Base-by-base conservation (phyloP, 345 rosid species). In the Boechera divaricarpa region DNA sequence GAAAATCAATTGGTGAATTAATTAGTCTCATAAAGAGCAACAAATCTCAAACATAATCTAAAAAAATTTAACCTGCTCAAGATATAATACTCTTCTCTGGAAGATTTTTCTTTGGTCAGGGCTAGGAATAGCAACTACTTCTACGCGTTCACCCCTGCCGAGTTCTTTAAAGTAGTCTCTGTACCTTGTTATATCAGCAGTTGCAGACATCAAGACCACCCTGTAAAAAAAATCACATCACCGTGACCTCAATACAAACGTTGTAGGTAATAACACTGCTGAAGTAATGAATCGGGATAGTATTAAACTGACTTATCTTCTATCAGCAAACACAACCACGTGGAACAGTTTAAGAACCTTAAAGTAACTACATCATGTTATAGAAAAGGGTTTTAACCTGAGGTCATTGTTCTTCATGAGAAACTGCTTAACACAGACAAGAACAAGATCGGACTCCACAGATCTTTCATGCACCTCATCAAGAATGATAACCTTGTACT, bases 401-500 rank as follows among this genome's bases (percentile, higher is more conserved):
- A 94, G 80, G 75, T 84, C 87, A 49, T 84, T 86, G 63, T 81
- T 94, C 85, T 77, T 91, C 83, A 83, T 60, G 70, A 94, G 86
- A 83, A 94, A 87, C 82, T 94, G 98, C 84, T 91, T 94, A 74
- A 94, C 77, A 63, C 96, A 91, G 72, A 91, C 91, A 77, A 94
- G 94, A 81, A 87, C 89, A 78, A 94, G 90, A 83, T 94, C 97
- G 5, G 98, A 94, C 85, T 94, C 98, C 32, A 91, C 85, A 7
- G 97, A 94, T 87, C 98, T 89, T 89, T 94, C 98, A 76, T 94
- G 98, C 72, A 94, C 98, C 85, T 94, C 98, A 82, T 94, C 98
- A 72, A 94, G 97, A 84, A 94, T 86, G 77, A 94, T 87, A 67
- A 86, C 97, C 85, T 90, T 91, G 86, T 91, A 94, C 52, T 86